Evolutionary conservation across 768 basidiomycete species (phyloP), one percentile per base, ranked within the genome.

Genomic region (Leucogyrophana mollusca): DNA sequence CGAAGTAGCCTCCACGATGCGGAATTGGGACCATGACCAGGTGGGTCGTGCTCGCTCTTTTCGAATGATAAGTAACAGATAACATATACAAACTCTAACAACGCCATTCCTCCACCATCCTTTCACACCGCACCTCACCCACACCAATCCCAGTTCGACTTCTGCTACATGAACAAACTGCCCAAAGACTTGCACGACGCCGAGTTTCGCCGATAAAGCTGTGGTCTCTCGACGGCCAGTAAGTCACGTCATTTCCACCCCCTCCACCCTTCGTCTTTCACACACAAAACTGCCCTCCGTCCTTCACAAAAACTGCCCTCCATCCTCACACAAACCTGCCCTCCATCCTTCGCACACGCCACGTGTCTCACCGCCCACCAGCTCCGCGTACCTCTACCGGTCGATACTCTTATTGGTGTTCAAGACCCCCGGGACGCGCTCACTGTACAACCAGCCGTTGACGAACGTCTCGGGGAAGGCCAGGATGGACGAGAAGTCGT

Each of bases 11-110:
- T 5, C 98, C 56, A 78, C 82, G 3, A 98, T 98, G 96, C 96
- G 98, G 70, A 99, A 99, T 57, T 99, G 96, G 96, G 94, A 97
- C 32, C 96, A 98, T 59, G 78, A 94, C 16, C 90, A 96, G 76
- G 94, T 91, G 60, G 27, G 73, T 58, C 11, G 4, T 3, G 7
- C 22, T 42, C 41, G 45, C 6, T 47, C 20, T 13, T n/a, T 41
- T 30, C 18, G 5, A n/a, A n/a, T n/a, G n/a, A n/a, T 13, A 1
- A 33, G 4, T n/a, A n/a, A n/a, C n/a, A n/a, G n/a, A n/a, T n/a
- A 16, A 37, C 6, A 16, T 37, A 16, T 7, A 21, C 20, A 6
- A n/a, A 9, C 35, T 37, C 7, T 37, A 8, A 13, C 13, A 13
- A 30, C 13, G 27, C 6, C 0, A 8, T 16, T 9, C 24, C 14